Evolutionary conservation across 2,329 filamentous ascomycete species (phyloP).

Genomic region (Rutstroemia sp.): DNA sequence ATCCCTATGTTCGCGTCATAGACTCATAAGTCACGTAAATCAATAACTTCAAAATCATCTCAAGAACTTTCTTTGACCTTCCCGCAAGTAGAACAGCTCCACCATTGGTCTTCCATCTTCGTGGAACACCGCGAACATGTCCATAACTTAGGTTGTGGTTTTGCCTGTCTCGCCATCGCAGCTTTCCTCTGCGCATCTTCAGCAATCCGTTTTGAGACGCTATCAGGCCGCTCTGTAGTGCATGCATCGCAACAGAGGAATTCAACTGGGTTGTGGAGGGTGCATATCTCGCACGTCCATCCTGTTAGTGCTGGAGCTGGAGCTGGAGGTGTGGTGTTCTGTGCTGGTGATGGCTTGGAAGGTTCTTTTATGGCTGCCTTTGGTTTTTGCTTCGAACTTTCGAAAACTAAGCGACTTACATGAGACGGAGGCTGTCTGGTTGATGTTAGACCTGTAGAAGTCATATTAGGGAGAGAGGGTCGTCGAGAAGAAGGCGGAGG

Average conservation of each 20-base stretch:
- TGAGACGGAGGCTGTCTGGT: constrained; percentile 12
- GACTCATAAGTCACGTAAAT: background rate
- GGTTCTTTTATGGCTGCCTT: constrained; percentile 11
- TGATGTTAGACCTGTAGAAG: background rate
- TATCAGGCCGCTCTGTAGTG: constrained; percentile 35
- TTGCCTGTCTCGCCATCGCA: constrained; percentile 9
- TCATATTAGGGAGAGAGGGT: background rate
- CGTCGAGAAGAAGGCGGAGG: constrained; percentile 13
- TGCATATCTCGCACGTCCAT: constrained; percentile 51
- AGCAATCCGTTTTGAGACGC: constrained; percentile 23
- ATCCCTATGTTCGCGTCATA: background rate
- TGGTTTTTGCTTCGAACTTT: constrained; percentile 17
- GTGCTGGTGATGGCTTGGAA: constrained; percentile 1
- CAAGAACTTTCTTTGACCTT: constrained; percentile 45
- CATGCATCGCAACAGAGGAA: constrained; percentile 52
- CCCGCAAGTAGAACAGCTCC: constrained; percentile 49
- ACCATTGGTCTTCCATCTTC: constrained; percentile 46
- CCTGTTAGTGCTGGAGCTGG: constrained; percentile 31
- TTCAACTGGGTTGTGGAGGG: constrained; percentile 45
- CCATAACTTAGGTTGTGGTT: constrained; percentile 33
- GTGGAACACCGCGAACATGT: constrained; percentile 43
- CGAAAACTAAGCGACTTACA: constrained; percentile 24
- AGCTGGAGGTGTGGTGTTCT: constrained; percentile 3
- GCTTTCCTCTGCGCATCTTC: constrained; percentile 6
- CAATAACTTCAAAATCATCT: background rate